A percentile compares a stretch with the other conserved stretches of the same genome.
phyloP scores from a whole-genome alignment of 139 green algal species.

The Tetradesmus obliquus region DNA sequence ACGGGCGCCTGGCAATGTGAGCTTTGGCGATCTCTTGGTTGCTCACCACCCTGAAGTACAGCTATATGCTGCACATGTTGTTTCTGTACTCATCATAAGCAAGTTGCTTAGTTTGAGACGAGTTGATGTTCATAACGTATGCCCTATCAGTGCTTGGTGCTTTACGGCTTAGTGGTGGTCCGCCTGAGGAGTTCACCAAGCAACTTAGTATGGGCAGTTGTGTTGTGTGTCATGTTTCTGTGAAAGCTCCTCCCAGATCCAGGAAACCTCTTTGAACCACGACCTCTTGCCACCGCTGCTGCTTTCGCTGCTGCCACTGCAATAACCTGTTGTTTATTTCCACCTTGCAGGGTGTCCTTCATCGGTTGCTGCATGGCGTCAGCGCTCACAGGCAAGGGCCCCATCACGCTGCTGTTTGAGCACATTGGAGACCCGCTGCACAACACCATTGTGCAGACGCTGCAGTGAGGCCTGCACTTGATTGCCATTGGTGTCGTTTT shows the following conservation, averaged over 20 bases:
- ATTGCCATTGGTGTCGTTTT: not conserved
- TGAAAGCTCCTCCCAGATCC: too few species aligned
- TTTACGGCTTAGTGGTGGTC: too few species aligned
- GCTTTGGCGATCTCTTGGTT: not conserved
- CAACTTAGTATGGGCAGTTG: not conserved
- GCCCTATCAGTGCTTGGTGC: too few species aligned
- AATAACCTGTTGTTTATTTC: not conserved
- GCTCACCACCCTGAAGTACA: not conserved
- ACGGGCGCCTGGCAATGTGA: constrained; percentile 50
- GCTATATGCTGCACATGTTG: not conserved
- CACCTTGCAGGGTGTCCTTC: constrained; percentile 41
- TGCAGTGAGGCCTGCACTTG: not conserved
- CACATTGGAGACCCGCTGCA: constrained; percentile 46
- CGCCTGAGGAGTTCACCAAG: too few species aligned
- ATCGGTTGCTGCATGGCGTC: constrained; percentile 24
- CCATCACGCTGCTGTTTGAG: constrained; percentile 44
- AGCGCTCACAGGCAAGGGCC: constrained; percentile 37
- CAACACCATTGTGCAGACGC: constrained; percentile 36
- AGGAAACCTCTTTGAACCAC: too few species aligned
- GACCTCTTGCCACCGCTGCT: not conserved
- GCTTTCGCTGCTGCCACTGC: not conserved
- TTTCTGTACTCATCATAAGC: not conserved
- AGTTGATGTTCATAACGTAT: not conserved
- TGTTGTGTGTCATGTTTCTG: not conserved
- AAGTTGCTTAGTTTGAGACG: not conserved